Base-by-base conservation (phyloP, 1,284 basidiomycete species). In the Trametes pubescens region DNA sequence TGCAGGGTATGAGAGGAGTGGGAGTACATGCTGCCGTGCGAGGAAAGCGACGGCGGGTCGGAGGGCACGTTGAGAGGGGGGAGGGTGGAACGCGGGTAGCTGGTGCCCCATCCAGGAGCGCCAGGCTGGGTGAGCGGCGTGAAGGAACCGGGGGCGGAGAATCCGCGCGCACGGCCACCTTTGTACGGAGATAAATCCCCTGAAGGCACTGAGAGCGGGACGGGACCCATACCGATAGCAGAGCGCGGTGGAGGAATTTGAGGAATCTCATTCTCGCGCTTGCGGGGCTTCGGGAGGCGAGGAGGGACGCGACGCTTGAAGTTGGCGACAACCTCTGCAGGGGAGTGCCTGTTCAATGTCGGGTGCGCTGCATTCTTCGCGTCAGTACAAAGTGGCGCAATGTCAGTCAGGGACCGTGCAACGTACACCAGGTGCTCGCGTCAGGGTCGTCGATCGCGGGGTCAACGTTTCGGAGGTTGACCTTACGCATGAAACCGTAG, bases 401-500 rank as follows among this genome's bases (percentile, higher is more conserved):
- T 49, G 22, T 10, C 51, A 26, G 49, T 54, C 51, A 49, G 40
- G 57, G 62, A 61, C 48, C 43, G 54, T 29, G 46, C 57, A 32
- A 87, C 93, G 76, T 81, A 95, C 93, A 95, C 94, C 94, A 96
- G 66, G 93, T 95, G 78, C 92, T 94, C 9, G 94, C 93, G 79
- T 96, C 94, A 64, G 94, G 94, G 81, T 95, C 93, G 79, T 93
- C 91, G 68, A 95, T 94, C 67, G 92, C 92, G 66, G 91, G 92
- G 81, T 96, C 94, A 74, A 95, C 91, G 78, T 95, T 94, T 73
- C 93, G 89, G 69, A 95, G 84, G 81, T 94, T 94, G 74, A 95
- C 91, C 78, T 95, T 95, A 78, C 94, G 92, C 92, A 95, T 95
- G 82, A 94, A 96, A 69, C 94, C 94, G 81, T 96, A 96, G 78